Evolutionary conservation across 139 green algal species (phyloP), one percentile per base, ranked within the genome.

Genomic region (Tetradesmus lagerheimii): DNA sequence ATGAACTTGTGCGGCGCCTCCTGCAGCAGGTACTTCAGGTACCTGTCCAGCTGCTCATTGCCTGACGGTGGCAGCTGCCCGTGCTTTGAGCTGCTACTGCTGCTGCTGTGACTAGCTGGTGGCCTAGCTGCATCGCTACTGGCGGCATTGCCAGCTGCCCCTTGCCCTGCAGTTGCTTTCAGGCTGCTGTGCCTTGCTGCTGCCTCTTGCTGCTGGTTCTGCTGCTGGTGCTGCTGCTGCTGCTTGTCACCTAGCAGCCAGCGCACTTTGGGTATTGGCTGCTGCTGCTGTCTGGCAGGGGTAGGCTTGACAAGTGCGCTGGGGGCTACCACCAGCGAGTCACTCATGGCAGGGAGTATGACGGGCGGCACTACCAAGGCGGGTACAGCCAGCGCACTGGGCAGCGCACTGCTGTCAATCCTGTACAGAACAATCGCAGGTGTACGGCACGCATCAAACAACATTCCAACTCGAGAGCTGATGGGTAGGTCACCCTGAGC

Each of bases 21-120:
- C 78, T 53, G 80, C 80, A 66, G 80, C 37, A 81, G 27, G 39
- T 82, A 89, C 20, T 45, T 31, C 20, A 91, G 57, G 16, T 91
- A 91, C 34, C 53, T 91, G 79, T 91, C 87, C 9, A 91, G 77
- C 78, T 91, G 87, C 23, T 23, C 35, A 43, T 50, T 50, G 15
- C 78, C 87, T 6, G 77, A 87, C 2, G 31, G 25, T 1, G 87
- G 87, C 53, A 91, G 78, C 16, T 57, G 86, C 14, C 11, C 31
- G 16, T 78, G 84, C 62, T 45, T 47, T 34, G 4, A n/a, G 50
- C 82, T 88, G 50, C 39, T 80, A 37, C 83, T 81, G 83, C 83
- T 81, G 62, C 47, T 31, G 47, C 15, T 11, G 11, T 1, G 29
- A 34, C 75, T 47, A 12, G 39, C 29, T 85, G 43, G 15, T 31